A percentile compares a stretch with the other conserved stretches of the same genome.
These are phyloP conservation scores for Fusarium sp. DNA, from an alignment of 2,329 filamentous ascomycete species.

Conservation along the genomic window DNA sequence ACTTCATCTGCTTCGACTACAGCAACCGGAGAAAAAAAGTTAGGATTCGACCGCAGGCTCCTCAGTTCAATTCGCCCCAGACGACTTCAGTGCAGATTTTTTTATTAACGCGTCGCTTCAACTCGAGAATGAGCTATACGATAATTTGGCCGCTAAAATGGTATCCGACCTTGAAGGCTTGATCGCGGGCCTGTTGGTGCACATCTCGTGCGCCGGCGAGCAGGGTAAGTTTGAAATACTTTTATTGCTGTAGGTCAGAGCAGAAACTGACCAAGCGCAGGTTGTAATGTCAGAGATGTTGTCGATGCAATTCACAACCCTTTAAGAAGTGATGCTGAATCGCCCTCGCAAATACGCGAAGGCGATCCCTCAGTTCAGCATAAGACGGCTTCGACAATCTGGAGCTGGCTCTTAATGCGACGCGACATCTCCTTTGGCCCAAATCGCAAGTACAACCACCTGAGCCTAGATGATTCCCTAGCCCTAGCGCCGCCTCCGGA, in stretches of 20 bases:
- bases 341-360: slow-evolving; percentile 24
- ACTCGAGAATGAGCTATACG: slow-evolving; percentile 48
- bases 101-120: slow-evolving; percentile 32
- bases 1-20: slow-evolving; percentile 41
- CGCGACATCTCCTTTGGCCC: slow-evolving; percentile 56
- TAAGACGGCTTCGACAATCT: slow-evolving; percentile 52
- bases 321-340: slow-evolving; percentile 33
- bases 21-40: slow-evolving; percentile 41
- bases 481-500: slow-evolving; percentile 32
- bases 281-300: slow-evolving; percentile 52
- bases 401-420: slow-evolving; percentile 55
- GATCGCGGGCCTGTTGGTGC: slow-evolving; percentile 55
- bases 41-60: slow-evolving; percentile 36
- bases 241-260: slow-evolving; percentile 6
- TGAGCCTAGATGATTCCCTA: slow-evolving; percentile 58
- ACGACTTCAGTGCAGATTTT: slow-evolving; percentile 40
- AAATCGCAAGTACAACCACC: slow-evolving; percentile 51
- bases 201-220: slow-evolving; percentile 58
- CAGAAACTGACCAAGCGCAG: slow-evolving; percentile 42
- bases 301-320: slow-evolving; percentile 52
- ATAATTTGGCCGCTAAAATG: slow-evolving; percentile 46
- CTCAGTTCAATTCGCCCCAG: slow-evolving; percentile 50
- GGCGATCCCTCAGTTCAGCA: slow-evolving; percentile 39
- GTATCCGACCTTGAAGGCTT: slow-evolving; percentile 58
- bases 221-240: slow-evolving; percentile 51